These are phyloP conservation scores for Phytophthora tubulina DNA, from an alignment of 352 stramenopile genomes.

Conservation along the genomic window DNA sequence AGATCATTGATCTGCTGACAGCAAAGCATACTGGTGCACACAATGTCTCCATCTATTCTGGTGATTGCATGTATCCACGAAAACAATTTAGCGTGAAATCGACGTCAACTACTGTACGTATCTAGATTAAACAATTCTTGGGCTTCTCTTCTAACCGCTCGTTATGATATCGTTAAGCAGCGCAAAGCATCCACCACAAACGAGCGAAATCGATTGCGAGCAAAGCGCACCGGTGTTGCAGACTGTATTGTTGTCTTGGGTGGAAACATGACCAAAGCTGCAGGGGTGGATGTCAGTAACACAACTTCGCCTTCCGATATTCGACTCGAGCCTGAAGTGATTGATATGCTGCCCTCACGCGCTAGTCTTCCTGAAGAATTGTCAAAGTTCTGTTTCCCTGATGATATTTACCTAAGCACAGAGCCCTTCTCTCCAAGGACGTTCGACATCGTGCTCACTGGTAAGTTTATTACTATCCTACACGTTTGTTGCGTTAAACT, in stretches of 20 bases:
- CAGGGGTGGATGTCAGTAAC: slow-evolving; percentile 40
- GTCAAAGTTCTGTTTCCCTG: slow-evolving; percentile 80
- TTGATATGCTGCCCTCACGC: slow-evolving; percentile 59
- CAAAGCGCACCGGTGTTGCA: slow-evolving; percentile 44
- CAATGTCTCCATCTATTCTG: slow-evolving; percentile 53
- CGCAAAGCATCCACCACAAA: slow-evolving; percentile 24
- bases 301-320: slow-evolving; percentile 58
- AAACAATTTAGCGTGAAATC: slow-evolving; percentile 39
- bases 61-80: slow-evolving; percentile 25
- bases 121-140: not conserved
- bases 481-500: not conserved
- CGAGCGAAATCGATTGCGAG: slow-evolving; percentile 23
- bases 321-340: slow-evolving; percentile 56
- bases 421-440: slow-evolving; percentile 49
- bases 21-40: slow-evolving; percentile 70
- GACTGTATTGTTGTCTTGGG: slow-evolving; percentile 71
- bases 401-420: slow-evolving; percentile 59
- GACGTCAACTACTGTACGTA: slow-evolving; percentile 27
- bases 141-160: not conserved
- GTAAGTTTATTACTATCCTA: slow-evolving; percentile 25
- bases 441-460: slow-evolving; percentile 81
- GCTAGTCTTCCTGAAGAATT: slow-evolving; percentile 68
- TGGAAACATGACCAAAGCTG: slow-evolving; percentile 52
- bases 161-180: slow-evolving; percentile 5
- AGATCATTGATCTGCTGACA: slow-evolving; percentile 66